Conservation (phyloP, 2,329 filamentous ascomycete genomes). For the Clonostachys sp. region DNA sequence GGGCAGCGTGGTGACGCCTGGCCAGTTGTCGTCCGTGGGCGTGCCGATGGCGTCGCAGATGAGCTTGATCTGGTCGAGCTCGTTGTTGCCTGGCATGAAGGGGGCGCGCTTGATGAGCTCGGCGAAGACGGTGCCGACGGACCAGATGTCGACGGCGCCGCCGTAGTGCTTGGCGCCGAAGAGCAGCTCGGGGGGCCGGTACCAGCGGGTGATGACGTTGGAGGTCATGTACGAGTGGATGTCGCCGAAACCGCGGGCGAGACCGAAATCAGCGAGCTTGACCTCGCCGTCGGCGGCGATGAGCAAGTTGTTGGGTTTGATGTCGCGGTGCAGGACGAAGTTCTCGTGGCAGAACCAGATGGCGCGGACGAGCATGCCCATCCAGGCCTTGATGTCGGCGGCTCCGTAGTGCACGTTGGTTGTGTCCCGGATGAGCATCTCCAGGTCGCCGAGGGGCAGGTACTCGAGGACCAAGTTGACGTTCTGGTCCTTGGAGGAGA, state of each 20-base stretch:
- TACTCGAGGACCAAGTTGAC: slow-evolving; percentile 94
- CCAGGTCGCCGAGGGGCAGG: slow-evolving; percentile 87
- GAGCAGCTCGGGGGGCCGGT: slow-evolving; percentile 88
- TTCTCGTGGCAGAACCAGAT: slow-evolving; percentile 98
- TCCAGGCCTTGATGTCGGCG: slow-evolving; percentile 96
- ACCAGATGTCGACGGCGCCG: slow-evolving; percentile 91
- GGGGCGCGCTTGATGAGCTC: slow-evolving; percentile 81
- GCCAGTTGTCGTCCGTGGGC: slow-evolving; percentile 92
- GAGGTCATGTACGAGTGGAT: slow-evolving; percentile 85
- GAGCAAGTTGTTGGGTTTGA: slow-evolving; percentile 97
- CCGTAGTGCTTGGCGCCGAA: slow-evolving; percentile 88
- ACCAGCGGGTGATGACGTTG: slow-evolving; percentile 96
- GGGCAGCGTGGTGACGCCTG: slow-evolving; percentile 76
- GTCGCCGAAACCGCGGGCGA: slow-evolving; percentile 85
- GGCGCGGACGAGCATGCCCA: slow-evolving; percentile 90
- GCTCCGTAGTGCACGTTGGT: slow-evolving; percentile 74
- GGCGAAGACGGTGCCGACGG: slow-evolving; percentile 86
- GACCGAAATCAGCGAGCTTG: slow-evolving; percentile 96
- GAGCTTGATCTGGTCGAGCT: slow-evolving; percentile 79
- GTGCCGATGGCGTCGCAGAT: slow-evolving; percentile 86
- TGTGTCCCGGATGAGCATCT: slow-evolving; percentile 87
- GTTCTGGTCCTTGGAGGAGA: slow-evolving; percentile 94
- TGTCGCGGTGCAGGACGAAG: slow-evolving; percentile 91
- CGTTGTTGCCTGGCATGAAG: slow-evolving; percentile 78
- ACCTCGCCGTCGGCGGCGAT: slow-evolving; percentile 91